Percentiles rank a stretch among this genome's conserved stretches.
Conservation (phyloP, 2,329 filamentous ascomycete genomes). For the Stemphylium vesicarium region DNA sequence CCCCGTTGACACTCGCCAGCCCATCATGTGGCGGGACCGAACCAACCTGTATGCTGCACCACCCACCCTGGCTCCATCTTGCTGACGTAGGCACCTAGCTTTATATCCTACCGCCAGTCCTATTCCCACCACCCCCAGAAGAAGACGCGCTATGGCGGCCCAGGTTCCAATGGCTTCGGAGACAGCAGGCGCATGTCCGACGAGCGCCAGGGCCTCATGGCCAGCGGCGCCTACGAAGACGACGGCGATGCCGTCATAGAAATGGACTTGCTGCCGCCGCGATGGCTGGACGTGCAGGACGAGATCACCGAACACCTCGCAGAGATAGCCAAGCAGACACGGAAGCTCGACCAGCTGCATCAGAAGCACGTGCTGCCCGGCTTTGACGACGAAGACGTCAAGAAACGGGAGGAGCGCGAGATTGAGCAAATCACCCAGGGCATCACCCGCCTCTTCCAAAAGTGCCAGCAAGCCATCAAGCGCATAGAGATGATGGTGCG, state of each 20-base stretch:
- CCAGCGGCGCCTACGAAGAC: constrained; percentile 76
- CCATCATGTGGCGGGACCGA: constrained; percentile 94
- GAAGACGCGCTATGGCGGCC: constrained; percentile 68
- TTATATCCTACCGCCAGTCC: constrained; percentile 98
- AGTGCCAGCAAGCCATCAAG: constrained; percentile 88
- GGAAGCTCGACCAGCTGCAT: constrained; percentile 87
- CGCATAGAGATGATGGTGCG: constrained; percentile 85
- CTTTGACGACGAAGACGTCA: constrained; percentile 93
- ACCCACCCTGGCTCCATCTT: constrained; percentile 4
- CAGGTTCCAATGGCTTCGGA: constrained; percentile 62
- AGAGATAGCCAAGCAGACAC: constrained; percentile 81
- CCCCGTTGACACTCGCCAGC: constrained; percentile 30
- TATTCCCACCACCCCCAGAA: constrained; percentile 94
- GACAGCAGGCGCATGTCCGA: constrained; percentile 57
- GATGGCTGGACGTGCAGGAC: constrained; percentile 95
- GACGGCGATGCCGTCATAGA: constrained; percentile 96
- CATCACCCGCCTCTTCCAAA: constrained; percentile 87
- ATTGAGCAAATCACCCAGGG: constrained; percentile 91
- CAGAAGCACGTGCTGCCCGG: constrained; percentile 96
- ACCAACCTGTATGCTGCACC: constrained; percentile 82
- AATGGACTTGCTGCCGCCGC: constrained; percentile 94
- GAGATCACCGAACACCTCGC: constrained; percentile 85
- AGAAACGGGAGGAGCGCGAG: constrained; percentile 82
- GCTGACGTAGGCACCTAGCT: constrained; percentile 64
- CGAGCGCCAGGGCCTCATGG: constrained; percentile 83